Evolutionary conservation across 2,329 filamentous ascomycete species (phyloP).

Genomic region (Fusarium ramigenum): DNA sequence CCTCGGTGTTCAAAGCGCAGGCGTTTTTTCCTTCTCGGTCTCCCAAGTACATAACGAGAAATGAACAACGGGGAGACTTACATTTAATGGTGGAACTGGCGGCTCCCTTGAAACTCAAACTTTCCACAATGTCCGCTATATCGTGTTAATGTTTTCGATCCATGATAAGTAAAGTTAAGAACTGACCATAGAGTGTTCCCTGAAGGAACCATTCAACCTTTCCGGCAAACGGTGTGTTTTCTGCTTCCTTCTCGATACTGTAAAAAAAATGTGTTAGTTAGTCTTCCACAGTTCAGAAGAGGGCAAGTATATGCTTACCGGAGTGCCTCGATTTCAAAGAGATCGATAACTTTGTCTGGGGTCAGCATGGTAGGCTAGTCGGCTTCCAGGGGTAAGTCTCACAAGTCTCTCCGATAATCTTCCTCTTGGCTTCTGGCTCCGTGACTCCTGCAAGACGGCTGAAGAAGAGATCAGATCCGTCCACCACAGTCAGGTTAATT

Average conservation of each 20-base stretch:
- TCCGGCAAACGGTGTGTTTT: background rate
- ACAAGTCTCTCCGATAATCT: background rate
- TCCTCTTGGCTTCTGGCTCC: background rate
- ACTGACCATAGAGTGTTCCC: background rate
- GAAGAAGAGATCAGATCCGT: background rate
- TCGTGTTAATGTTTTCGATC: background rate
- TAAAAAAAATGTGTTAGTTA: background rate
- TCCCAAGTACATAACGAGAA: background rate
- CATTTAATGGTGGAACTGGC: conserved; percentile 6
- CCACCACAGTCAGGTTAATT: background rate
- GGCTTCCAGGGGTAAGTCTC: conserved; percentile 5
- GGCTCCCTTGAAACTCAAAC: conserved; percentile 27
- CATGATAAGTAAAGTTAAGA: background rate
- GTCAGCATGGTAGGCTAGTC: background rate
- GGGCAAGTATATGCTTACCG: background rate
- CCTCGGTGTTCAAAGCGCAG: background rate
- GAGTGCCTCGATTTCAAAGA: background rate
- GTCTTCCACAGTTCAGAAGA: background rate
- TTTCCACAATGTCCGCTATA: background rate
- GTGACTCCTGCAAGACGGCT: background rate
- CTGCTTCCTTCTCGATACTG: background rate
- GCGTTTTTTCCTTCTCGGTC: background rate
- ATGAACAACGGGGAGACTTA: background rate
- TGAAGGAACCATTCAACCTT: background rate
- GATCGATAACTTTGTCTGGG: background rate